Evolutionary conservation across 805 yeast species (phyloP), one percentile per base, ranked within the genome.

Genomic region (Alloascoidea hylecoeti): DNA sequence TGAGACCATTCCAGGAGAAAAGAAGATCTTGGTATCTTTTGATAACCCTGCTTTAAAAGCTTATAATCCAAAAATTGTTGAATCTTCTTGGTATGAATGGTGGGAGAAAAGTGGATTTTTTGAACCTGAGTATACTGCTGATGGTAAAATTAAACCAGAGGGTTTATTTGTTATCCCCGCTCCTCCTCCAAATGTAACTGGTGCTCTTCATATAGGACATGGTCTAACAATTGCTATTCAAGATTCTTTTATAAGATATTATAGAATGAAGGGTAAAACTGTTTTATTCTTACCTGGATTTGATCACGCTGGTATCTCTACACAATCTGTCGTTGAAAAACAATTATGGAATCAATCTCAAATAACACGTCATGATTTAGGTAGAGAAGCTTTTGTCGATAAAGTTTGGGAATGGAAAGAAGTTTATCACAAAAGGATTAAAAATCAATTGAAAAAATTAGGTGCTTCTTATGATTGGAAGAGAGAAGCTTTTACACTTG

Each of bases 111-210:
- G 83, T 58, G 94, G 92, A 15, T 76, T 74, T 51, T 92, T 92
- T 52, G 78, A 80, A 60, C 98, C 98, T 15, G 82, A 83, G 55
- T 76, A 81, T 47, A 68, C 78, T 35, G 69, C 63, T 41, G 77
- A 78, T 52, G 96, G 96, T 35, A 61, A 76, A 35, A 52, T 73
- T 47, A 78, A 78, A 55, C 82, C 92, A 34, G 88, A 75, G 52
- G 97, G 97, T 49, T 55, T 68, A 15, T 92, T 89, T 61, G 70
- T 80, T 44, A 84, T 92, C 51, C 96, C 97, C 32, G 92, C 95
- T n/a, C 98, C 98, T 32, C 98, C 98, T 44, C 98, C 98, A 55
- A 92, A 92, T 58, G 95, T 92, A 46, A 92, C 98, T 36, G 98
- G 98, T 63, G 96, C 97, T 35, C 70, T 92, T 49, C 98, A 92